Conservation (phyloP, 495 filamentous ascomycete species). For the Trichoderma virens region DNA sequence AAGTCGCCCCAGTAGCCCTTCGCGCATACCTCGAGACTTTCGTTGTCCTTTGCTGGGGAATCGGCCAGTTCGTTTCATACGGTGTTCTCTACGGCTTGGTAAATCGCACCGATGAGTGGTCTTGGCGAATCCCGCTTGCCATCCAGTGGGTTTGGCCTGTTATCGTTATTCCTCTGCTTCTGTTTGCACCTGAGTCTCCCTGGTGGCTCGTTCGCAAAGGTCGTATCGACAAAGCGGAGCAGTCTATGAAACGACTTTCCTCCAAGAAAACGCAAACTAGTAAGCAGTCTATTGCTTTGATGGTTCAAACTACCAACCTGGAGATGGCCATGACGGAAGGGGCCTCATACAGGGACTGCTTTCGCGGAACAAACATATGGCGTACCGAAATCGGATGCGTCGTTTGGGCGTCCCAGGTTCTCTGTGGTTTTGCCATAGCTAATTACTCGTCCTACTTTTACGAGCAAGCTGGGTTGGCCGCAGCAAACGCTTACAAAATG, state of each 20-base stretch:
- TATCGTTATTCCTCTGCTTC: slow-evolving; percentile 29
- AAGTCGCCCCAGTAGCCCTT: slow-evolving; percentile 37
- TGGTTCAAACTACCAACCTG: slow-evolving; percentile 20
- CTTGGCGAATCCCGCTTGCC: slow-evolving; percentile 41
- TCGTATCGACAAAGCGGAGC: slow-evolving; percentile 31
- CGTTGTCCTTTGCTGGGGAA: slow-evolving; percentile 25
- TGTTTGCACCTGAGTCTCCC: slow-evolving; percentile 42
- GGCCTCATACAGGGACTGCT: slow-evolving; percentile 31
- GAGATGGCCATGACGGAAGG: slow-evolving; percentile 22
- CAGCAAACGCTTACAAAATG: slow-evolving; percentile 23
- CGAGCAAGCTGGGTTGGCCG: slow-evolving; percentile 26
- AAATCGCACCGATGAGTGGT: slow-evolving; percentile 22
- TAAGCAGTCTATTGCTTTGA: slow-evolving; percentile 33
- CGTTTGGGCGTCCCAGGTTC: slow-evolving; percentile 33
- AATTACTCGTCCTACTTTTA: slow-evolving; percentile 32
- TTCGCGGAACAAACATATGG: slow-evolving; percentile 33
- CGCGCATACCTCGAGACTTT: slow-evolving; percentile 26
- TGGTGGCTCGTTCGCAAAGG: slow-evolving; percentile 41
- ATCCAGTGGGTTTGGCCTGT: slow-evolving; percentile 42
- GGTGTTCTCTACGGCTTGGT: slow-evolving; percentile 39
- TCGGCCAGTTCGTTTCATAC: slow-evolving; percentile 39
- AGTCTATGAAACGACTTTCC: slow-evolving; percentile 32
- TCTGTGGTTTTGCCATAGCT: slow-evolving; percentile 30
- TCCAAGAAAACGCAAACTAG: slow-evolving; percentile 23
- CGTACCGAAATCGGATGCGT: slow-evolving; percentile 42